These are phyloP conservation scores for Cryptosporidium muris DNA, from an alignment of 169 alveolate genomes.

Conservation along the genomic window DNA sequence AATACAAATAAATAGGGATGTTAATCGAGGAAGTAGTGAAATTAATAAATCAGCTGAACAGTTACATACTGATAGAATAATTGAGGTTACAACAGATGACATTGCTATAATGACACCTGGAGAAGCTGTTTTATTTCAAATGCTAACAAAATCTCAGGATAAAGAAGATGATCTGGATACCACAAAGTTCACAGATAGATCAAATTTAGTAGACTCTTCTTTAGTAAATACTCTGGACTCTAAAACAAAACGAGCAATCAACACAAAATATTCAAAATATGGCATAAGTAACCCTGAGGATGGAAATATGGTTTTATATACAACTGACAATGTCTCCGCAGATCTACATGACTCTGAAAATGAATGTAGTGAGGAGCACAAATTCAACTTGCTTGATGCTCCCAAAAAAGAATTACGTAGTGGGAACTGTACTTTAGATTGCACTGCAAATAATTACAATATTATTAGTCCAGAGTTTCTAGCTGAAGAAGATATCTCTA, in stretches of 20 bases:
- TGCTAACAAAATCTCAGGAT: conserved; percentile 60
- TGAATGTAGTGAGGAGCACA: too few species aligned
- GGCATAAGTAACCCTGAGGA: not conserved
- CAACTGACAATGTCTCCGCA: not conserved
- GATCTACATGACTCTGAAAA: not conserved
- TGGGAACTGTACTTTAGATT: too few species aligned
- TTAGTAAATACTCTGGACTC: too few species aligned
- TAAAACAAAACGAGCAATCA: not conserved
- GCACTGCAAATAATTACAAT: too few species aligned
- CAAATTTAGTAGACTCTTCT: conserved; percentile 26
- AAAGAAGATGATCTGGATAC: conserved; percentile 10
- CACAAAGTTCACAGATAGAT: not conserved
- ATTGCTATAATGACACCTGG: conserved; percentile 65
- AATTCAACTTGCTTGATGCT: too few species aligned
- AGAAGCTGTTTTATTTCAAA: conserved; percentile 59
- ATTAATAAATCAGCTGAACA: conserved; percentile 1
- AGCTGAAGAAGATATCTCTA: not conserved
- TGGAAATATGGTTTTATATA: not conserved
- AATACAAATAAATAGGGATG: conserved; percentile 2
- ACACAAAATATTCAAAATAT: not conserved
- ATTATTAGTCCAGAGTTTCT: not conserved
- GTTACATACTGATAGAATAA: conserved; percentile 38
- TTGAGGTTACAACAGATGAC: conserved; percentile 62
- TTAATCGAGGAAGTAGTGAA: not conserved
- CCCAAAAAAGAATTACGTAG: too few species aligned